Base-by-base conservation (phyloP, 2,329 filamentous ascomycete genomes). In the Ophiocordyceps australis region DNA sequence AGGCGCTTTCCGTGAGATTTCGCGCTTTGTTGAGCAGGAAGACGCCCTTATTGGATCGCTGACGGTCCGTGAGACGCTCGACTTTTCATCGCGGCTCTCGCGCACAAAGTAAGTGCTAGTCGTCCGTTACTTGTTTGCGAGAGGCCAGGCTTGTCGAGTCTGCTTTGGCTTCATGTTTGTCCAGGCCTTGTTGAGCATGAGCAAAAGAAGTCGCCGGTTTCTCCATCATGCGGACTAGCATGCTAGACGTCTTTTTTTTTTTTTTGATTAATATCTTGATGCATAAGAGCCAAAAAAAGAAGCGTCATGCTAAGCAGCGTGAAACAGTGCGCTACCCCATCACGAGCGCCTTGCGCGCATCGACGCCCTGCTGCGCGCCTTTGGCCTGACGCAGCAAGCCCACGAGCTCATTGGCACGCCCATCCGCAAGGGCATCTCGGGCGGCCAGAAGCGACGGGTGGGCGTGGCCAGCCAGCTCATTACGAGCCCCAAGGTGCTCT, bases 21-120 rank as follows among this genome's bases (percentile, higher is more conserved):
- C 67, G 28, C 70, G 70, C 24, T 91, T 83, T 41, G 82, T 91
- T 14, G 82, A 92, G 53, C 82, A 92, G 46, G 80, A 91, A 35
- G 82, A 92, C 54, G 74, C 79, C 1, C 59, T 91, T 9, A 76
- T 86, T 26, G 82, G 81, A 5, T 75, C 75, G 1, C 55, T 91
- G 35, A 91, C 81, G 0, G 78, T 86, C 7, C 59, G 65, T 16
- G 82, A 91, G 54, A 91, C 81, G 0, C 52, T 92, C 32, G 54
- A 71, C 33, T 91, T 91, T 45, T 75, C 79, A 0, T 77, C 80
- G 0, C 65, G 74, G 16, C 62, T 91, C 50, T 71, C 32, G 38
- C 75, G 37, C 47, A 43, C 62, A 2, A 59, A 55, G 65, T 66
- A 48, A 35, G 48, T n/a, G n/a, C 20, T 25, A 15, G 15, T 24